Base-by-base conservation (phyloP, 2,329 filamentous ascomycete genomes). In the Botrytis fabae region DNA sequence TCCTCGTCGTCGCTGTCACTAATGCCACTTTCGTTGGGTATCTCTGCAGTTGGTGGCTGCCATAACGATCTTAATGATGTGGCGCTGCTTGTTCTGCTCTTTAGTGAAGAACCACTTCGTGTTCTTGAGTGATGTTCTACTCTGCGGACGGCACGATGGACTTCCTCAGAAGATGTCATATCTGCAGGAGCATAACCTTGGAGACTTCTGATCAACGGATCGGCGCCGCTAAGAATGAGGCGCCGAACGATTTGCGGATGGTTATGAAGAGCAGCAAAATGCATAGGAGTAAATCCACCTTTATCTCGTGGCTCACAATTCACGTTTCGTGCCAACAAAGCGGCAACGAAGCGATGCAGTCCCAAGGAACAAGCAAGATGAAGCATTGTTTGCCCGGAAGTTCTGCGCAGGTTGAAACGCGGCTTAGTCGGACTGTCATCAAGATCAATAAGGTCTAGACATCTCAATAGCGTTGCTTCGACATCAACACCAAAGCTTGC, bases 251-350 rank as follows among this genome's bases (percentile, higher is more conserved):
- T 93, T 79, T 94, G 90, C 18, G 89, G 84, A 79, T 94, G 91
- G 75, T 91, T 89, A 81, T 92, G 91, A 79, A 97, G 87, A 40
- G 92, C 90, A 32, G 94, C 93, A 80, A 95, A 88, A 81, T 97
- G 93, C 83, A 97, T 87, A 22, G 94, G 90, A 7, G 93, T 94
- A 81, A 93, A 95, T 35, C 93, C 93, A 68, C 92, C 91, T 75
- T 90, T 91, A 80, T 97, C 94, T 72, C 90, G 88, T 54, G 90
- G 84, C 78, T 95, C 90, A 1, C 91, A 89, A 78, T 92, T 91
- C 32, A 93, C 93, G n/a, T 93, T 92, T 75, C 93, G 88, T 16
- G 91, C 92, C 32, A 97, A 84, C 40, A 97, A 86, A 44, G 91
- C 93, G 20, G 92, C 92, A 68, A 92, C 92, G 75, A 97, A 91